Evolutionary conservation across 2,329 filamentous ascomycete genomes (phyloP).

Genomic region (Alternaria brassicicola): DNA sequence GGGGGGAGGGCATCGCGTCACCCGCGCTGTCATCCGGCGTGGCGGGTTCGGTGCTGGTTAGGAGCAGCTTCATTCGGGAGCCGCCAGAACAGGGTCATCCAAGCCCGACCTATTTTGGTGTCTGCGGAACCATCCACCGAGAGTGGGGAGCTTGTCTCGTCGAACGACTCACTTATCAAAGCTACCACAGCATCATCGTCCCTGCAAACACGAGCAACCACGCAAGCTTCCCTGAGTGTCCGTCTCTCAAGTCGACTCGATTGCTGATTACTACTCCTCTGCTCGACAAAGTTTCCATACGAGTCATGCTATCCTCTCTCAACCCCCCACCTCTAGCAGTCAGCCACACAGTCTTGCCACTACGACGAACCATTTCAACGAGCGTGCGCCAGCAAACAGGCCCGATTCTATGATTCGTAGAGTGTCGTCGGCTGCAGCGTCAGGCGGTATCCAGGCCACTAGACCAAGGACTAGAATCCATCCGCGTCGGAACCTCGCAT

Average conservation of each 20-base stretch:
- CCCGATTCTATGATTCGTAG: slow-evolving; percentile 18
- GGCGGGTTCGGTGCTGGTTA: slow-evolving; percentile 37
- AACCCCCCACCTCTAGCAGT: slow-evolving; percentile 19
- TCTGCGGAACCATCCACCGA: slow-evolving; percentile 26
- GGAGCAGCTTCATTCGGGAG: slow-evolving; percentile 36
- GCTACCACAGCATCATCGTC: slow-evolving; percentile 2
- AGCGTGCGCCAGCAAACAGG: slow-evolving; percentile 17
- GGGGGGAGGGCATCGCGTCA: slow-evolving; percentile 37
- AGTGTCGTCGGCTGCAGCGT: slow-evolving; percentile 19
- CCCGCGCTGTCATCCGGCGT: slow-evolving; percentile 41
- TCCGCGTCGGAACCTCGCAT: slow-evolving; percentile 25
- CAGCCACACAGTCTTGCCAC: slow-evolving; percentile 17
- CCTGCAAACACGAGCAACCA: not conserved
- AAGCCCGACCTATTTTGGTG: slow-evolving; percentile 34
- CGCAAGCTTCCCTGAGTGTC: not conserved
- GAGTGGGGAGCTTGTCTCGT: slow-evolving; percentile 1
- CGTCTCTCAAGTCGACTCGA: not conserved
- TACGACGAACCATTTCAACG: slow-evolving; percentile 18
- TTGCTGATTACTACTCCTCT: not conserved
- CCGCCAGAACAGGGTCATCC: slow-evolving; percentile 28
- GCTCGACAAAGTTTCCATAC: not conserved
- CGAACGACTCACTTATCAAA: not conserved
- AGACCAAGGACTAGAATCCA: slow-evolving; percentile 26
- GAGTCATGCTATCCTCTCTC: slow-evolving; percentile 1
- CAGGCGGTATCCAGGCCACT: slow-evolving; percentile 23